Percentiles rank a stretch among this genome's conserved stretches.
These are phyloP conservation scores for Triticum timopheevii DNA, from an alignment of 176 grass and related monocot species.

Conservation along the genomic window DNA sequence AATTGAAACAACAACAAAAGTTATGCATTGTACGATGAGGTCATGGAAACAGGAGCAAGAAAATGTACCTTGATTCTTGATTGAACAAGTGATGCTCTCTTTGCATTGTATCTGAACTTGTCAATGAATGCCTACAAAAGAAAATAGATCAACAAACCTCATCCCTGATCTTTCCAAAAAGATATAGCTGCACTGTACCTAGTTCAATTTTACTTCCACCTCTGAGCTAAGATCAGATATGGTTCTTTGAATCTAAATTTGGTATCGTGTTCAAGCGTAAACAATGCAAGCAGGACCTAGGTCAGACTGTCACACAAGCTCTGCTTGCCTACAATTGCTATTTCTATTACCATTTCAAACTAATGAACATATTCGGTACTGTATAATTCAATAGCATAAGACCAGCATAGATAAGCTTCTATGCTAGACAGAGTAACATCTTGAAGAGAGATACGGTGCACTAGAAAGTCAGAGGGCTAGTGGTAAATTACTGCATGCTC, in stretches of 20 bases:
- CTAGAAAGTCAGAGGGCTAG: not conserved
- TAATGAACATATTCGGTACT: constrained; percentile 6
- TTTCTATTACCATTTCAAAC: constrained; percentile 1
- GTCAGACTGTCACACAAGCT: not conserved
- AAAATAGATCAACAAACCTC: constrained; percentile 19
- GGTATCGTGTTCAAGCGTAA: not conserved
- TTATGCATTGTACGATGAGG: not conserved
- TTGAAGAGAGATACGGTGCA: constrained; percentile 10
- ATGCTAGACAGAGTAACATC: not conserved
- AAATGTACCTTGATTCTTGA: constrained; percentile 90
- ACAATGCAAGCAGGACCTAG: not conserved
- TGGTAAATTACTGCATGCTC: not conserved
- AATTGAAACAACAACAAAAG: not conserved
- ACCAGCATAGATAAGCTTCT: not conserved
- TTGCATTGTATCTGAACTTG: constrained; percentile 95
- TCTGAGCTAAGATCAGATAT: constrained; percentile 15
- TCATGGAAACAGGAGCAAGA: not conserved
- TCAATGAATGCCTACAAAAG: constrained; percentile 82
- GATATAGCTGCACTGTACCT: constrained; percentile 5
- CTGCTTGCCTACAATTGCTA: not conserved
- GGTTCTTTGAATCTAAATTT: constrained; percentile 8
- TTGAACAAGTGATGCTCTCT: constrained; percentile 95
- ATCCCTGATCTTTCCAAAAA: not conserved
- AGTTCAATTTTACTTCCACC: not conserved
- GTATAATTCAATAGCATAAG: not conserved